Evolutionary conservation across 2,329 filamentous ascomycete genomes (phyloP).

Genomic region (Dryadomyces quercus-mongolicae): DNA sequence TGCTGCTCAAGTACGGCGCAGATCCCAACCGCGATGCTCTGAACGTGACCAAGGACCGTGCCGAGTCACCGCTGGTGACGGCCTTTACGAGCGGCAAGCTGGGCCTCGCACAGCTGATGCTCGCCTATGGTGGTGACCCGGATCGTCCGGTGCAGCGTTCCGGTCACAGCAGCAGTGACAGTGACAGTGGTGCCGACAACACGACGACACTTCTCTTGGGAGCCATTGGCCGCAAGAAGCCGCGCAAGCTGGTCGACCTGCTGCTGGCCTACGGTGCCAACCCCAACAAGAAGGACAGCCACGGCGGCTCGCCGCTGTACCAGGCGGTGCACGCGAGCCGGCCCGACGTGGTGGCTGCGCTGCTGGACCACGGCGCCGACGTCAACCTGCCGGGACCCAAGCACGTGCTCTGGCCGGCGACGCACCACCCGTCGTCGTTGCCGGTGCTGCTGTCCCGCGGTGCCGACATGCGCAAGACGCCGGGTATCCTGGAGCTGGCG

Average conservation of each 20-base stretch:
- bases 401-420: slow-evolving; percentile 55
- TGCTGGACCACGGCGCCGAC: slow-evolving; percentile 46
- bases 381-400: slow-evolving; percentile 58
- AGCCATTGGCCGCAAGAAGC: slow-evolving; percentile 46
- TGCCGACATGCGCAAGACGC: slow-evolving; percentile 46
- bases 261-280: slow-evolving; percentile 48
- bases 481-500: slow-evolving; percentile 53
- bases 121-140: slow-evolving; percentile 49
- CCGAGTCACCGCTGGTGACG: slow-evolving; percentile 41
- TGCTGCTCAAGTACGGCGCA: slow-evolving; percentile 53
- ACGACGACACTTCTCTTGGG: slow-evolving; percentile 50
- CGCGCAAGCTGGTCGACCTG: slow-evolving; percentile 42
- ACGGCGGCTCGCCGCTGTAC: slow-evolving; percentile 52
- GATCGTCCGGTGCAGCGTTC: slow-evolving; percentile 30
- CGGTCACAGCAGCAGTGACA: slow-evolving; percentile 17
- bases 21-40: slow-evolving; percentile 39
- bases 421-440: slow-evolving; percentile 45
- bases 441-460: slow-evolving; percentile 45
- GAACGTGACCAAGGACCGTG: slow-evolving; percentile 25
- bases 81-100: slow-evolving; percentile 39
- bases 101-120: slow-evolving; percentile 44
- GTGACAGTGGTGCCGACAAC: slow-evolving; percentile 17
- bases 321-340: slow-evolving; percentile 45
- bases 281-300: slow-evolving; percentile 44
- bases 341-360: slow-evolving; percentile 39